Base-by-base conservation (phyloP, 2,329 filamentous ascomycete genomes). In the Paramyrothecium sp. region DNA sequence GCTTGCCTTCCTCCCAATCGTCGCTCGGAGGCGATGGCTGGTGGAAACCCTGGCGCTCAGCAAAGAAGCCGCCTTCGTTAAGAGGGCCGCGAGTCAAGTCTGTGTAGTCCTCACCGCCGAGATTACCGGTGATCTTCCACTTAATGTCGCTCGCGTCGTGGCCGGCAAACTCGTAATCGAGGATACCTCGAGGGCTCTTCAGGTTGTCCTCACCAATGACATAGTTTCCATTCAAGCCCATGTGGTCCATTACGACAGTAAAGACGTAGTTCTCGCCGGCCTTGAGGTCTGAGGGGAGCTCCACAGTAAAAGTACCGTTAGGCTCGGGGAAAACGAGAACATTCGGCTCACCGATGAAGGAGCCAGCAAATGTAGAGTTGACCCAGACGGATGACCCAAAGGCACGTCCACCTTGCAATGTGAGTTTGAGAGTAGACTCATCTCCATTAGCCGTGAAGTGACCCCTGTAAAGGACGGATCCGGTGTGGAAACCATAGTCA, bases 401-500 rank as follows among this genome's bases (percentile, higher is more conserved):
- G 0, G 83, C 88, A 16, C 75, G 79, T 11, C 89, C 89, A 48
- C 89, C 89, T 65, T 86, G 82, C 0, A 87, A 85, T 10, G 73
- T 73, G 33, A 88, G 65, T 60, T 73, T 80, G 54, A 91, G 71
- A 0, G 71, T 76, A 0, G 75, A 75, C 62, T 89, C 87, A 13
- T 78, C 72, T 19, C 86, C 86, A 3, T 75, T 81, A 7, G 86
- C 82, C 3, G 72, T 78, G 68, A 92, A 91, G 58, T 83, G 79
- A 3, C 88, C 89, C 10, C 88, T 80, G 75, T 83, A 91, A 51
- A 91, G 65, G 0, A 90, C 76, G 4, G 80, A 81, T 20, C 89
- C 87, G 0, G 84, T 81, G 68, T 89, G 79, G 73, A 84, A 91
- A 22, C 89, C 88, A 66, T 91, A 91, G 71, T 91, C 89, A 50